Base-by-base conservation (phyloP, 2,329 filamentous ascomycete species). In the Trichoderma sp. region DNA sequence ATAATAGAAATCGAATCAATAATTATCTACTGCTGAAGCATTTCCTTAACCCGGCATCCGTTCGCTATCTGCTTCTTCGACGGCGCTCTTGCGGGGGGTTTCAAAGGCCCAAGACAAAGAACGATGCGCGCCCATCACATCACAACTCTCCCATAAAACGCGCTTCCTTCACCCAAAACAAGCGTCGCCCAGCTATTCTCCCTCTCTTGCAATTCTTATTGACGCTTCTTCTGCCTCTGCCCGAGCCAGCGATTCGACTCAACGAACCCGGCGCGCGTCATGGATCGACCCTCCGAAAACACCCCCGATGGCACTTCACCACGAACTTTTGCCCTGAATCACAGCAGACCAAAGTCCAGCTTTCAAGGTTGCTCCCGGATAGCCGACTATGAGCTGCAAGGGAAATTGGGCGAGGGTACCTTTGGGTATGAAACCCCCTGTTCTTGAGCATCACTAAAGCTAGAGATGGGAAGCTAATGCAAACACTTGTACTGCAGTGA, bases 401-500 rank as follows among this genome's bases (percentile, higher is more conserved):
- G 90, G 67, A 97, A 97, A 83, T 88, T 99, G 70, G 95, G 95
- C 76, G 95, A 98, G 81, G 95, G 95, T 73, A 98, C 95, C 26
- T 98, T 98, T 83, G 95, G 95, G 91, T 93, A 83, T 76, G 89
- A 79, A 64, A 36, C 57, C 26, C 63, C 50, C 47, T 62, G n/a
- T 34, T 62, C 30, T 32, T 13, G 11, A 15, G 15, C 23, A n/a
- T 61, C n/a, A 9, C 12, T 8, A 32, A 69, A 17, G n/a, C 39
- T 13, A 2, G n/a, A 43, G 13, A 57, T 34, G 36, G 4, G 30
- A 43, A 30, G 53, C 72, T 76, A 71, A 75, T 70, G 36, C 71
- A 43, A 74, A 30, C 68, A 53, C 34, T 20, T 26, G 20, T 74
- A 92, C 55, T 30, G 17, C 7, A 68, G 91, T 75, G 94, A 98